Evolutionary conservation across 495 filamentous ascomycete species (phyloP).

Genomic region (Daldinia vernicosa): DNA sequence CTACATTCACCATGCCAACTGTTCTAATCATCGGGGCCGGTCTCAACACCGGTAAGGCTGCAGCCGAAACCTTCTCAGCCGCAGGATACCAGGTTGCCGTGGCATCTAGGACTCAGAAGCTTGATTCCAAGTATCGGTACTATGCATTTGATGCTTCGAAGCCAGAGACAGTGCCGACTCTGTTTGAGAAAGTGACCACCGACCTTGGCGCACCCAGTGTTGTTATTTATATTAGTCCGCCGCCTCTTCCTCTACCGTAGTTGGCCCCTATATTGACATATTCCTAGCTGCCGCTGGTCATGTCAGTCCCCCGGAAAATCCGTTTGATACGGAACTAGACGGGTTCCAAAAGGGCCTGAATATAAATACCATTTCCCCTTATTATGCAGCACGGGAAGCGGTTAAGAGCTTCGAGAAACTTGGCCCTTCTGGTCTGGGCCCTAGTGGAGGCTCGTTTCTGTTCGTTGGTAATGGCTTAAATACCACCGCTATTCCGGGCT

Average conservation of each 20-base stretch:
- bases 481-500: constrained; percentile 37
- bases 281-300: background rate
- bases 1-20: constrained; percentile 27
- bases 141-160: constrained; percentile 55
- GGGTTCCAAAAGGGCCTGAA: constrained; percentile 31
- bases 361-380: constrained; percentile 53
- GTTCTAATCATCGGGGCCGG: constrained; percentile 58
- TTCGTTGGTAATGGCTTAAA: constrained; percentile 55
- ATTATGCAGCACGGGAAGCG: constrained; percentile 52
- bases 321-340: constrained; percentile 32
- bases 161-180: constrained; percentile 45
- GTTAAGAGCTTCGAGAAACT: constrained; percentile 44
- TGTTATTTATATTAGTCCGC: constrained; percentile 47
- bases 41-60: constrained; percentile 48
- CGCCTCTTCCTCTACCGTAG: background rate
- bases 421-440: constrained; percentile 18
- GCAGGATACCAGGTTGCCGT: constrained; percentile 57
- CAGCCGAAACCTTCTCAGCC: constrained; percentile 51
- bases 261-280: constrained; percentile 11
- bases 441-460: constrained; percentile 49
- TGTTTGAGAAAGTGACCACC: constrained; percentile 55
- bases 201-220: constrained; percentile 48
- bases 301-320: background rate
- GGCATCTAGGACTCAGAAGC: constrained; percentile 45
- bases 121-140: constrained; percentile 43